These are phyloP conservation scores for Ceriops zippeliana DNA, from an alignment of 345 rosid genomes.

Conservation along the genomic window DNA sequence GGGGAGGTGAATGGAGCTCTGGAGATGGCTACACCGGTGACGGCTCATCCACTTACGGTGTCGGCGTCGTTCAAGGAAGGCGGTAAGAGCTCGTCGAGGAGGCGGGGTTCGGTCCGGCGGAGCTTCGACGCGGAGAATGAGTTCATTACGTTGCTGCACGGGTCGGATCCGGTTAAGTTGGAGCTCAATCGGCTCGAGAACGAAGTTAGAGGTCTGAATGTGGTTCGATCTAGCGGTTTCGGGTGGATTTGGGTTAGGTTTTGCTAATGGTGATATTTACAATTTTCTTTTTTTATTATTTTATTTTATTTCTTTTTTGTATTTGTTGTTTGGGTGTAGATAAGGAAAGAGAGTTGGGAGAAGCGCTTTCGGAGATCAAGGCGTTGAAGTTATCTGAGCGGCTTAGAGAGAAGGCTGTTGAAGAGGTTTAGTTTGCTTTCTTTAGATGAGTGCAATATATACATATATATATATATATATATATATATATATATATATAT, in stretches of 20 bases:
- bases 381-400: constrained; percentile 80
- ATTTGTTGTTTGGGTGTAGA: constrained; percentile 37
- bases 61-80: constrained; percentile 74
- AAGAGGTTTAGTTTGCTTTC: constrained; percentile 57
- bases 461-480: neutral
- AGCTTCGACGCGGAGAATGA: constrained; percentile 96
- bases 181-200: constrained; percentile 98
- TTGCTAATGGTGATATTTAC: constrained; percentile 11
- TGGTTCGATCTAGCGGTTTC: constrained; percentile 59
- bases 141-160: constrained; percentile 77
- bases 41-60: constrained; percentile 36
- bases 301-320: neutral
- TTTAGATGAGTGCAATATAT: neutral
- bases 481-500: neutral
- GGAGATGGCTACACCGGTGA: constrained; percentile 15
- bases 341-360: constrained; percentile 87
- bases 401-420: constrained; percentile 90
- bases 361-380: constrained; percentile 87
- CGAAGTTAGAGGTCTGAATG: constrained; percentile 89
- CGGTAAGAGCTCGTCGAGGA: constrained; percentile 57
- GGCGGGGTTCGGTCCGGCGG: constrained; percentile 62
- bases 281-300: neutral
- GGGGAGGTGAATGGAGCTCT: constrained; percentile 18
- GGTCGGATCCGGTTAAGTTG: constrained; percentile 97
- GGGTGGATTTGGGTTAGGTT: constrained; percentile 22